Evolutionary conservation across 441 rosid species (phyloP).

Genomic region (Syzygium malaccense): DNA sequence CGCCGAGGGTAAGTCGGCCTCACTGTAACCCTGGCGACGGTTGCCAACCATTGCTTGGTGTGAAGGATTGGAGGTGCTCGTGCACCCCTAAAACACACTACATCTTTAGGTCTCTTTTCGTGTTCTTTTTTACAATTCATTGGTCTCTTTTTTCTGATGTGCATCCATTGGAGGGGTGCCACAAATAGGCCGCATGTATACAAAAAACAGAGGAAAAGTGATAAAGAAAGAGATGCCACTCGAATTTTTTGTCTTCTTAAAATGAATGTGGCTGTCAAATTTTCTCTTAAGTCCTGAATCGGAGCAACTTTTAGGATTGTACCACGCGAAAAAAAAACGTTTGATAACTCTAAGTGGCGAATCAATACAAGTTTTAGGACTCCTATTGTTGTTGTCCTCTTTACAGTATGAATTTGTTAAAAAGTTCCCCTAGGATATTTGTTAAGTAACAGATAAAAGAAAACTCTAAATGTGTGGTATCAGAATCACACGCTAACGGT

Average conservation of each 20-base stretch:
- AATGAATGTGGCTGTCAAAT: background rate
- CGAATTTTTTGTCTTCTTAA: background rate
- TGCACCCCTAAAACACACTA: accelerated
- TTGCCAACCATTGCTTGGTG: background rate
- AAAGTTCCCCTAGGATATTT: background rate
- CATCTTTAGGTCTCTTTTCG: background rate
- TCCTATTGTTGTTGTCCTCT: background rate
- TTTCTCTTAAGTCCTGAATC: background rate
- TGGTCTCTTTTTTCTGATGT: background rate
- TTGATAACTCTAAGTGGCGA: background rate
- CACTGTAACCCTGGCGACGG: background rate
- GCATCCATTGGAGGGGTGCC: background rate
- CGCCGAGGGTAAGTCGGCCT: accelerated
- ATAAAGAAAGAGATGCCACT: background rate
- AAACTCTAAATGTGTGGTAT: background rate
- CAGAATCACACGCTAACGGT: accelerated
- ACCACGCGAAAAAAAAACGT: background rate
- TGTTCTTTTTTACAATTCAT: background rate
- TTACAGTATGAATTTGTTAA: background rate
- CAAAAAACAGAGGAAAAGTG: background rate
- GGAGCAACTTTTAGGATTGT: background rate
- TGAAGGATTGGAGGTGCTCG: accelerated
- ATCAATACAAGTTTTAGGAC: background rate
- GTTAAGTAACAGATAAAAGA: background rate
- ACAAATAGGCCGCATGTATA: background rate